Base-by-base conservation (phyloP, 108 stramenopile genomes). In the Cyclotella baltica region DNA sequence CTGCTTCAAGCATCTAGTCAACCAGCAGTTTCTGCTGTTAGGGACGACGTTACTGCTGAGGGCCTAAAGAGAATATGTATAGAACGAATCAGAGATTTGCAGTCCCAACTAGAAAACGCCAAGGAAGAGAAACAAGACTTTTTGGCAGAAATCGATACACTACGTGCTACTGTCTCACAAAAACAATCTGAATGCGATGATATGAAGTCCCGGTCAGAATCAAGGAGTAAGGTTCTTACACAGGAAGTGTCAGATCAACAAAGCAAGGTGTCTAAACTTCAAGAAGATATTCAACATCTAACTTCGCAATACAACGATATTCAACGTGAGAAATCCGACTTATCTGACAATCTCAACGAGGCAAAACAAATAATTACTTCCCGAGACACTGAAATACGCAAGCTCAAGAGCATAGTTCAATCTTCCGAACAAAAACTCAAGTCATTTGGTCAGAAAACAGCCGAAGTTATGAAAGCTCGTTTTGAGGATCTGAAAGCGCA, bases 391-490 rank as follows among this genome's bases (percentile, higher is more conserved):
- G 72, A 80, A 33, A 48, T 80, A 64, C 67, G 36, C 61, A 46
- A 63, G 16, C 25, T 73, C 31, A 80, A 67, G 34, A 28, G n/a
- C 9, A 58, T 71, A 1, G 16, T 72, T 38, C 22, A 27, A 38
- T 27, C 70, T 40, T 72, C 28, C 36, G 57, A 61, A 31, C 61
- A 75, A 27, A 68, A 75, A 28, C 72, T 83, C 36, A 61, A 56
- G 19, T 48, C 66, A 4, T 52, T 73, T 56, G 63, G 67, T 52
- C 38, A 50, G 33, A 75, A 76, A 58, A 76, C 72, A 20, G 62
- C 59, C 30, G 71, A 76, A 30, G 55, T 76, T 29, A 83, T 83
- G 82, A 76, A 76, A 48, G 13, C 65, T n/a, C 75, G 65, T 8
- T 40, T 83, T 28, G 67, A 72, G 28, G 62, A 30, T 27, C 33